phyloP scores from a whole-genome alignment of 23 red algal species.

The Gracilaria domingensis region DNA sequence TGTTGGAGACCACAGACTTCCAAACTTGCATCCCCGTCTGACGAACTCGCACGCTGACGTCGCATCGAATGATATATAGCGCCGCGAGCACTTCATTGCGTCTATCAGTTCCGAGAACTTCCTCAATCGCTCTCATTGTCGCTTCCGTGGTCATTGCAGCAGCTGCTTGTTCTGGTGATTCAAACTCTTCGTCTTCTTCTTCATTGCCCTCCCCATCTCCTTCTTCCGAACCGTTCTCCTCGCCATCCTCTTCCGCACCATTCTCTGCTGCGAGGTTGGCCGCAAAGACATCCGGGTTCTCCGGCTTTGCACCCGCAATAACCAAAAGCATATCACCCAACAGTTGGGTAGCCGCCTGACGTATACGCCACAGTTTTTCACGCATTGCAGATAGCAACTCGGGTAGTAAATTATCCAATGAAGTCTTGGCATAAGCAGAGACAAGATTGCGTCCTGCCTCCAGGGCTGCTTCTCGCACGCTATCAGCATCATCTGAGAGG shows the following conservation, averaged over 20 bases:
- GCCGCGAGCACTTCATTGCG: slow-evolving; percentile 78
- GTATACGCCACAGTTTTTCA: slow-evolving; percentile 87
- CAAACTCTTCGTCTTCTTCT: slow-evolving; percentile 64
- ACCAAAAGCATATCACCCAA: slow-evolving; percentile 84
- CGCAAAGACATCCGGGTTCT: slow-evolving; percentile 21
- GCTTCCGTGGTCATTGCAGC: slow-evolving; percentile 73
- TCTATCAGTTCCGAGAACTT: slow-evolving; percentile 68
- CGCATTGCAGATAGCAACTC: slow-evolving; percentile 69
- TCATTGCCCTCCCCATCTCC: slow-evolving; percentile 36
- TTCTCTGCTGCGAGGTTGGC: slow-evolving; percentile 12
- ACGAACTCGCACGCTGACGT: slow-evolving; percentile 79
- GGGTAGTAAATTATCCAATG: slow-evolving; percentile 70
- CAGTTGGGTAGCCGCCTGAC: slow-evolving; percentile 77
- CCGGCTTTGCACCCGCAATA: slow-evolving; percentile 72
- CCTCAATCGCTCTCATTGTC: slow-evolving; percentile 75
- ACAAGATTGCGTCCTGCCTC: slow-evolving; percentile 80
- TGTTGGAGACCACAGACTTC: slow-evolving; percentile 90
- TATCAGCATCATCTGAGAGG: slow-evolving; percentile 84
- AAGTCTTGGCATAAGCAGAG: slow-evolving; percentile 78
- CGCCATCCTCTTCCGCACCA: slow-evolving; percentile 55
- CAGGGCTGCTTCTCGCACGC: slow-evolving; percentile 87
- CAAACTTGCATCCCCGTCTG: slow-evolving; percentile 81
- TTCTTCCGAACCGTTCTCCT: slow-evolving; percentile 28
- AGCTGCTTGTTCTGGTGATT: slow-evolving; percentile 70
- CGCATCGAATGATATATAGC: slow-evolving; percentile 85